Base-by-base conservation (phyloP, 2,329 filamentous ascomycete genomes). In the Acrocalymma vagum region DNA sequence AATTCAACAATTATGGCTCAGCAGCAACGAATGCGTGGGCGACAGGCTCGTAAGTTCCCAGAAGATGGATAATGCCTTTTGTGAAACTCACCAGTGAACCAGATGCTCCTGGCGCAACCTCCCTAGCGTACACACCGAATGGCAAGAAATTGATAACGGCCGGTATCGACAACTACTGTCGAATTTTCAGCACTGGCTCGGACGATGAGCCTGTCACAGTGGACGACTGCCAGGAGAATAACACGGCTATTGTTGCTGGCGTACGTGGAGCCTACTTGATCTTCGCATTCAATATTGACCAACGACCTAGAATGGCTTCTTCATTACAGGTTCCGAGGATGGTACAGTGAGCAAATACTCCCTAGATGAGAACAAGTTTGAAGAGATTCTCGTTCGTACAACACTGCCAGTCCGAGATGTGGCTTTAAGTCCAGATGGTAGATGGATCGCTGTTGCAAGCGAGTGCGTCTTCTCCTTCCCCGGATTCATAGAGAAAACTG, bases 401-500 rank as follows among this genome's bases (percentile, higher is more conserved):
- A 86, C 90, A n/a, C 76, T 96, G 3, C 90, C 94, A 1, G 83
- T 96, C 21, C 83, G 94, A 60, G 91, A 96, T 67, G 78, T 99
- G 37, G 85, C 89, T 4, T 76, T 99, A 10, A 92, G 90, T 3
- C 81, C 84, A 2, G 88, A 97, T 65, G 81, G 83, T 0, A 82
- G 88, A 59, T 97, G 91, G 92, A 89, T 87, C 52, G 94, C 94
- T 20, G 90, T 97, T 17, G 91, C 92, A n/a, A 96, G 92, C 77
- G 95, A 97, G 82, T 85, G 69, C 54, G 81, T 73, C 2, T 28
- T 6, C 9, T 6, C n/a, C n/a, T 7, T 3, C n/a, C 13, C 3
- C 7, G 4, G 13, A 5, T 13, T 6, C 20, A 29, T 14, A 15
- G 8, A n/a, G 6, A 56, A 26, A 22, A 38, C 52, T 68, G 38